These are phyloP conservation scores for Exophiala sp. DNA, from an alignment of 2,329 filamentous ascomycete species.

Conservation along the genomic window DNA sequence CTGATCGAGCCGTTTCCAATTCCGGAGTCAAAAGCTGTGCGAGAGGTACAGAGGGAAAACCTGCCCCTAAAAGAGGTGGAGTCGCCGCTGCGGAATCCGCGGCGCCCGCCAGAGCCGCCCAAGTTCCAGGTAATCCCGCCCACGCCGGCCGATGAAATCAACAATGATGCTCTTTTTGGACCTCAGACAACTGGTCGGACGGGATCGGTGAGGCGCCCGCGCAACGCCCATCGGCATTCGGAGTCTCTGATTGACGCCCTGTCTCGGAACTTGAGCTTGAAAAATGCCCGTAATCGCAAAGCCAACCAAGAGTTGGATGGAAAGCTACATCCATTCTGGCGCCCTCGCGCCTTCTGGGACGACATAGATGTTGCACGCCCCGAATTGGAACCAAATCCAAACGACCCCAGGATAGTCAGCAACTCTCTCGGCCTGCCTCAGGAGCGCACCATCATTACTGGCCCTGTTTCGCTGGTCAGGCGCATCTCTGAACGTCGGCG, in stretches of 20 bases:
- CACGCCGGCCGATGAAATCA: constrained; percentile 42
- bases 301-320: constrained; percentile 43
- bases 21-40: constrained; percentile 32
- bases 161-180: constrained; percentile 33
- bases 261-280: constrained; percentile 37
- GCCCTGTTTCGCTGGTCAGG: constrained; percentile 35
- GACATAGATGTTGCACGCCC: constrained; percentile 40
- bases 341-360: constrained; percentile 59
- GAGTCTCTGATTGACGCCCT: constrained; percentile 37
- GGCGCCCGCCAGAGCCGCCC: constrained; percentile 53
- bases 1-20: constrained; percentile 51
- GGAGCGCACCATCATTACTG: constrained; percentile 41
- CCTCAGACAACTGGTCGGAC: constrained; percentile 25
- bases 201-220: constrained; percentile 32
- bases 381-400: constrained; percentile 36
- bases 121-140: constrained; percentile 51
- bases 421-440: constrained; percentile 54
- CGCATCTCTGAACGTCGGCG: constrained; percentile 33
- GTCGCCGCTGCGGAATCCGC: constrained; percentile 55
- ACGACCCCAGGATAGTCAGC: constrained; percentile 45
- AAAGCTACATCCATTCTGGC: constrained; percentile 57
- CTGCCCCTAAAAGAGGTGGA: constrained; percentile 38
- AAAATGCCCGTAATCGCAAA: constrained; percentile 40
- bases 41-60: constrained; percentile 30
- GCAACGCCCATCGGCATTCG: constrained; percentile 36